These are phyloP conservation scores for Thinopyrum elongatum DNA, from an alignment of 176 grass and related monocot genomes.

Conservation along the genomic window DNA sequence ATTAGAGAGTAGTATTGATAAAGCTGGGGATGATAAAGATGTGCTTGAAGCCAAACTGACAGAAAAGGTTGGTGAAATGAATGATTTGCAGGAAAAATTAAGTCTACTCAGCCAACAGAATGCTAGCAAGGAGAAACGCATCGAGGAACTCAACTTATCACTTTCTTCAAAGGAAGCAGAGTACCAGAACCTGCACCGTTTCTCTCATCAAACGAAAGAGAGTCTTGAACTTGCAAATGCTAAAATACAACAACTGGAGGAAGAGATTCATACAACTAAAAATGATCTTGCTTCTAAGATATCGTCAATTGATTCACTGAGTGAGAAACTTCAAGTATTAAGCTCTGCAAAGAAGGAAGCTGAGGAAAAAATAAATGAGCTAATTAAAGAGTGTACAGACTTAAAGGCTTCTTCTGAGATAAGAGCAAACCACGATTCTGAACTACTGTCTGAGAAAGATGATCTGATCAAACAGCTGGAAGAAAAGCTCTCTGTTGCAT, in stretches of 20 bases:
- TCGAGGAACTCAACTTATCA: conserved; percentile 59
- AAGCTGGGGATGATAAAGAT: conserved; percentile 57
- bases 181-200: conserved; percentile 47
- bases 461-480: conserved; percentile 58
- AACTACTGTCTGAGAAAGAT: conserved; percentile 67
- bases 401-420: conserved; percentile 63
- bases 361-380: conserved; percentile 50
- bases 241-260: conserved; percentile 65
- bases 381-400: conserved; percentile 56
- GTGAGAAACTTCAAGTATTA: conserved; percentile 55
- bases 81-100: conserved; percentile 67
- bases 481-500: conserved; percentile 67
- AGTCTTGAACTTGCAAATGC: conserved; percentile 63
- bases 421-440: conserved; percentile 49
- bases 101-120: conserved; percentile 55
- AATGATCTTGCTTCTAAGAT: conserved; percentile 58
- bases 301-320: conserved; percentile 71
- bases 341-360: conserved; percentile 63
- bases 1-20: conserved; percentile 59
- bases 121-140: conserved; percentile 56
- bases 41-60: conserved; percentile 62
- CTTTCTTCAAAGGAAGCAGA: conserved; percentile 76
- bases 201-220: conserved; percentile 49
- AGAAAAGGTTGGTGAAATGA: conserved; percentile 55
- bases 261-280: conserved; percentile 56